Evolutionary conservation across 148 eudicot genomes (phyloP).

Genomic region (Pouteria glomerata): DNA sequence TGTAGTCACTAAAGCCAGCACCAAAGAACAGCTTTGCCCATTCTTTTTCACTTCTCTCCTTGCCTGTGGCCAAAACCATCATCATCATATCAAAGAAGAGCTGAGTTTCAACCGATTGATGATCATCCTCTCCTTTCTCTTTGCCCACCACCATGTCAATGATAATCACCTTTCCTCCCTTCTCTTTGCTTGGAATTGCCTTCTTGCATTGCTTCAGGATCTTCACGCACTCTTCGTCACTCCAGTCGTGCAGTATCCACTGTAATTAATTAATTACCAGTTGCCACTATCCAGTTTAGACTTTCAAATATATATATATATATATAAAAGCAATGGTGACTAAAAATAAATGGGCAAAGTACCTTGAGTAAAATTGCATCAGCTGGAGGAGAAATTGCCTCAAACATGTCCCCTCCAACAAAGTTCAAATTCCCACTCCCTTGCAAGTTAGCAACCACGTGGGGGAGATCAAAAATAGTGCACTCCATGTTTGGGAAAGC

Average conservation of each 20-base stretch:
- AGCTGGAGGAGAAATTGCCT: neutral
- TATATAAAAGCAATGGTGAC: too few species aligned
- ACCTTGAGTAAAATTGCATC: slow-evolving; percentile 8
- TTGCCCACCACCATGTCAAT: slow-evolving; percentile 8
- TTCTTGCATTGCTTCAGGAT: slow-evolving; percentile 1
- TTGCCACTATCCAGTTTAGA: too few species aligned
- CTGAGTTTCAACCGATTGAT: neutral
- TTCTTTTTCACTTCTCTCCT: slow-evolving; percentile 11
- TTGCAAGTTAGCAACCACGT: neutral
- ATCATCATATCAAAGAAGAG: slow-evolving; percentile 9
- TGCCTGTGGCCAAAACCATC: slow-evolving; percentile 6
- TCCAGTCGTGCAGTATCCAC: slow-evolving; percentile 14
- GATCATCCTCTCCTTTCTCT: neutral
- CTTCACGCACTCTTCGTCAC: slow-evolving; percentile 7
- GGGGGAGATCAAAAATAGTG: neutral
- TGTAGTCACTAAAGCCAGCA: slow-evolving; percentile 11
- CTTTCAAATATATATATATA: too few species aligned
- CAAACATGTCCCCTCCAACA: slow-evolving; percentile 5
- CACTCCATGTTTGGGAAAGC: neutral
- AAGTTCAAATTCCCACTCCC: neutral
- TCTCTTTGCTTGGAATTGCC: slow-evolving; percentile 7
- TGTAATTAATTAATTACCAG: neutral
- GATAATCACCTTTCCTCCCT: slow-evolving; percentile 14
- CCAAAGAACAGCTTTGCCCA: slow-evolving; percentile 6
- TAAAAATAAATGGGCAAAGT: neutral